Base-by-base conservation (phyloP, 2,329 filamentous ascomycete genomes). In the Pseudogymnoascus sp. region DNA sequence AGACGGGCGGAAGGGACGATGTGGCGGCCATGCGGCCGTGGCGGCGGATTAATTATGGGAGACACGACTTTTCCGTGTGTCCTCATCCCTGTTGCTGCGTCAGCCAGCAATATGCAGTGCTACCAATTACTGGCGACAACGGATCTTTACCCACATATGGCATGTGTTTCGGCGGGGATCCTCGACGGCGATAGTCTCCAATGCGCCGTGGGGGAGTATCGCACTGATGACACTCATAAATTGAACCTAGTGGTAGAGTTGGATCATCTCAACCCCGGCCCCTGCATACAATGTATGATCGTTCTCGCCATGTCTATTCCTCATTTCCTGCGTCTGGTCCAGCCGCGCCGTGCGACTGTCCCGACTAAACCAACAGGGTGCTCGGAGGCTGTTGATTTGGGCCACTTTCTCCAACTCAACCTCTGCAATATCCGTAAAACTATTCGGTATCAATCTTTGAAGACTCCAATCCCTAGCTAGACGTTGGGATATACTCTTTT, bases 81-180 rank as follows among this genome's bases (percentile, higher is more conserved):
- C 44, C 23, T 28, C 44, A 50, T 28, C 44, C 44, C 44, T 50
- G 44, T 16, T n/a, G 23, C 44, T 50, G 44, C 44, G 44, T 50
- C 44, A 50, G 44, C 44, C 44, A 50, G 23, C 44, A 50, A 50
- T 50, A 50, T 50, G 23, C n/a, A n/a, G 44, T 50, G 44, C 44
- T 28, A 16, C 44, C 44, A 50, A 50, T 50, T 50, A 50, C 23
- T 50, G 44, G 23, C 23, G 14, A n/a, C 6, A 11, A 31, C 23
- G 23, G 44, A 6, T 28, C 23, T 50, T 50, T 50, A 28, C 44
- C 23, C 44, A 10, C 44, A 50, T 28, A 7, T 50, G 44, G 23
- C 44, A 50, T 50, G 23, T n/a, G 44, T 50, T 50, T 50, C 44
- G 44, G 44, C 44, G 23, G 44, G 44, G 44, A 50, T 50, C n/a